Conservation (phyloP, 108 stramenopile genomes). For the Discostella pseudostelligera region DNA sequence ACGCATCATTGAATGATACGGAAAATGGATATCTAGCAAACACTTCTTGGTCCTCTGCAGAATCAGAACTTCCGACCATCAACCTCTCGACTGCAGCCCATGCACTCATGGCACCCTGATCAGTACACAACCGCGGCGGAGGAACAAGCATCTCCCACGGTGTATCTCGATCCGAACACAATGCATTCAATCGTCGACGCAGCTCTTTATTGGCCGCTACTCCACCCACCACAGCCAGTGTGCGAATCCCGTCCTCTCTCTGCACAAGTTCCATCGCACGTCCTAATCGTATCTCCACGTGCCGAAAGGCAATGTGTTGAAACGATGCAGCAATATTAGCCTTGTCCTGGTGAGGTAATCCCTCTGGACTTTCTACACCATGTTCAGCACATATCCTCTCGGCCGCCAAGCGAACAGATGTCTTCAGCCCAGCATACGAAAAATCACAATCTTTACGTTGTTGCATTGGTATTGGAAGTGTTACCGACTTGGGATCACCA, state of each 20-base stretch:
- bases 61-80: conserved; percentile 78
- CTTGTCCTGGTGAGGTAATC: conserved; percentile 59
- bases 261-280: conserved; percentile 73
- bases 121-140: conserved; percentile 92
- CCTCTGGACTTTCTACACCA: conserved; percentile 49
- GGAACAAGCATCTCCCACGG: conserved; percentile 89
- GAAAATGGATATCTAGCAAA: conserved; percentile 86
- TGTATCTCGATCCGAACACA: conserved; percentile 49
- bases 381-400: conserved; percentile 58
- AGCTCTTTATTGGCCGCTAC: conserved; percentile 95
- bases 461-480: conserved; percentile 85
- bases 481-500: conserved; percentile 77
- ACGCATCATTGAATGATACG: conserved; percentile 11
- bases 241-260: conserved; percentile 54
- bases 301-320: conserved; percentile 90
- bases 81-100: conserved; percentile 95
- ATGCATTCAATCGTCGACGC: conserved; percentile 62
- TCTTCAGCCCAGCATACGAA: conserved; percentile 95
- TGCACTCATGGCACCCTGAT: conserved; percentile 95
- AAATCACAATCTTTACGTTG: conserved; percentile 92
- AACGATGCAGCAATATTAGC: conserved; percentile 92
- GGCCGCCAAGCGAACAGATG: conserved; percentile 72
- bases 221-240: conserved; percentile 95
- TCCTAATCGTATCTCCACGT: conserved; percentile 87
- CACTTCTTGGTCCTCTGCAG: conserved; percentile 70